Evolutionary conservation across 169 alveolate genomes (phyloP), one percentile per base, ranked within the genome.

Genomic region (Plasmodium yoelii): DNA sequence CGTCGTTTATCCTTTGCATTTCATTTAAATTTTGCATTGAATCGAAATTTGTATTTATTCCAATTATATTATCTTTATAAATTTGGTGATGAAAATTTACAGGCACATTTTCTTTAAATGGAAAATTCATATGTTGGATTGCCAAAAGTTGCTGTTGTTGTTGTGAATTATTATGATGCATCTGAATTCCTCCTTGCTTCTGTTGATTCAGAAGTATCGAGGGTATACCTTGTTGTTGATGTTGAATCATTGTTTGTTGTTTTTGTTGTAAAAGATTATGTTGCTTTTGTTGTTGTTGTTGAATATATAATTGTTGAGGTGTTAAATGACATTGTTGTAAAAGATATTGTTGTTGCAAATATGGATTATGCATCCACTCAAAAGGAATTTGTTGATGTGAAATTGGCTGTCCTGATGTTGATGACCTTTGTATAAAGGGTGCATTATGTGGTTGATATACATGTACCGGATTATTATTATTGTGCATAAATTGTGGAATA

Each of bases 311-410:
- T 63, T 39, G 18, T 15, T 61, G 22, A 12, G 55, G 68, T 46
- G 44, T 42, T 47, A 51, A 68, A 3, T 77, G 26, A 39, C 64
- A 74, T 13, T 75, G 88, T 24, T 77, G 88, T 34, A 77, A 19
- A 26, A 42, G 65, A 59, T 55, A n/a, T 22, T 82, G 90, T 39
- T 82, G 90, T 26, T 82, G 90, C 82, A 82, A 44, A 61, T 82
- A 82, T 13, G 80, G 90, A 7, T 60, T 82, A 12, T 53, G 70
- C 72, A 67, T 67, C 74, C 90, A 82, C 12, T 82, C 90, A 44
- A 67, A 46, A 1, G 80, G 60, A 18, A 47, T 12, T 34, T 67
- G 90, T 26, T 82, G 90, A 22, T 65, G 75, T 49, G 53, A 61
- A 9, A 67, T 44, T 9, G 34, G 22, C n/a, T 65, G 56, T 34